Evolutionary conservation across 352 stramenopile species (phyloP).

Genomic region (Halophytophthora batemanensis): DNA sequence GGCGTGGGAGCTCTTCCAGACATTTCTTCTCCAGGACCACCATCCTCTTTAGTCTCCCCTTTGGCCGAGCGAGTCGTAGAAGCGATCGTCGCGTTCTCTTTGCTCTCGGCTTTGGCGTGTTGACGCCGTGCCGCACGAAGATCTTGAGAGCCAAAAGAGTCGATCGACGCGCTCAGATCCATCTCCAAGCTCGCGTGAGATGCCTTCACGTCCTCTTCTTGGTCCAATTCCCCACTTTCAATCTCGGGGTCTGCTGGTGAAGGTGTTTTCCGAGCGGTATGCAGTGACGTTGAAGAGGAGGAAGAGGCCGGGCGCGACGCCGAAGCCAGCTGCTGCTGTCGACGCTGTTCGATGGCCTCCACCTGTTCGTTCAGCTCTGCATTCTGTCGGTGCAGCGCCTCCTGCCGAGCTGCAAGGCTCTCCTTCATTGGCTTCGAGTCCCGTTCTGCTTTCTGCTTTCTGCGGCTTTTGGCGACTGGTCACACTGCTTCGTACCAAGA

Average conservation of each 20-base stretch:
- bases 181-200: conserved; percentile 23
- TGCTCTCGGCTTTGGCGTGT: conserved; percentile 22
- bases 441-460: background rate
- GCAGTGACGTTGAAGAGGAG: conserved; percentile 13
- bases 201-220: conserved; percentile 10
- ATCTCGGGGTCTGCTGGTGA: background rate
- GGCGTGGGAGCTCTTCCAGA: conserved; percentile 8
- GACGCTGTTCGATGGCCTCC: conserved; percentile 59
- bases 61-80: conserved; percentile 13
- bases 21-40: background rate
- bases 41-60: conserved; percentile 1
- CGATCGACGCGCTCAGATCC: conserved; percentile 52
- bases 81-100: conserved; percentile 6
- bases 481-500: background rate
- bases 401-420: conserved; percentile 52
- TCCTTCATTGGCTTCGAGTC: conserved; percentile 40
- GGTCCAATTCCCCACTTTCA: conserved; percentile 1
- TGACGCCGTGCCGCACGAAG: conserved; percentile 15
- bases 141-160: conserved; percentile 35
- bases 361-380: conserved; percentile 62
- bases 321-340: conserved; percentile 39
- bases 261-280: conserved; percentile 1
- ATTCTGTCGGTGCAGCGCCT: conserved; percentile 59
- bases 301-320: conserved; percentile 12
- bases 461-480: conserved; percentile 9